Base-by-base conservation (phyloP, 2,329 filamentous ascomycete species). In the Bipolaris bicolor region DNA sequence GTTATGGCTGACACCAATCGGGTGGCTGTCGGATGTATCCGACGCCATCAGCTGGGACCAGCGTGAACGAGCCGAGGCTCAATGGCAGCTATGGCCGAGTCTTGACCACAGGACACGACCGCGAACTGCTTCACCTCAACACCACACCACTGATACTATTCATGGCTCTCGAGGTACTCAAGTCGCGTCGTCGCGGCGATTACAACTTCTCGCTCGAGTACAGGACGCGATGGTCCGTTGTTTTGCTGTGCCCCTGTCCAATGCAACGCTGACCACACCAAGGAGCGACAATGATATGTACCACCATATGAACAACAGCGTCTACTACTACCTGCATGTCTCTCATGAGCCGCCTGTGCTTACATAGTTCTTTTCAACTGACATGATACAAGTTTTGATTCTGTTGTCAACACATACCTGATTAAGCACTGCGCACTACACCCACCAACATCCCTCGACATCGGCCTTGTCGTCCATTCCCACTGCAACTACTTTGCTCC, bases 221-320 rank as follows among this genome's bases (percentile, higher is more conserved):
- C 74, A 84, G 92, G 55, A 96, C 92, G 58, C 80, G 93, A 86
- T 97, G 93, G 92, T 92, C 69, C n/a, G 60, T 43, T 22, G 10
- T 24, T 7, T n/a, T 26, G 20, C 47, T 26, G 26, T 49, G 24
- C 11, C 11, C n/a, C 18, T n/a, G 31, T 26, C 24, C 13, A n/a
- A 22, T 24, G 44, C 22, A 18, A 37, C 36, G 34, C 62, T 69
- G 26, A 69, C 63, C 33, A 22, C 40, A 24, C 11, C 41, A 33
- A 53, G 91, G 91, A 88, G 86, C 75, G 92, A 97, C 77, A 96
- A 96, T 73, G 92, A 97, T 79, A 95, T 96, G 90, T 97, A 95
- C 77, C 84, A 91, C 59, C 94, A 98, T 74, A 87, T 96, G 82
- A 97, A 97, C 79, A 97, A 96, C 73, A 90, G 88, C 39, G 84